Conservation (phyloP, 805 yeast genomes). For the Yamadazyma insecticola region DNA sequence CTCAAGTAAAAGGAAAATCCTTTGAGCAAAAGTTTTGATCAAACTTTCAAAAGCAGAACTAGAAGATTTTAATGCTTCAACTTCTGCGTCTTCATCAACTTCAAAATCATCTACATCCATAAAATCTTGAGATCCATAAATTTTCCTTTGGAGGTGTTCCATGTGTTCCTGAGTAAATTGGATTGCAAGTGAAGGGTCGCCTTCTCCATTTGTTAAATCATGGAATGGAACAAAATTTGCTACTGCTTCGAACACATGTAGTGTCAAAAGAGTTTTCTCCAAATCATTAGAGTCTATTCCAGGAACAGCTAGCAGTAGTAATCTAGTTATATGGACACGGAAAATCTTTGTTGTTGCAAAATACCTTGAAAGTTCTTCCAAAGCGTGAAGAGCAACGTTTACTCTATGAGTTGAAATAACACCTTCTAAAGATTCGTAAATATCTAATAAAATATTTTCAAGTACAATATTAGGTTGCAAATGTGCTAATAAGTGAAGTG, state of each 20-base stretch:
- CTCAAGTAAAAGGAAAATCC: slow-evolving; percentile 62
- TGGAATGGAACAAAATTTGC: slow-evolving; percentile 70
- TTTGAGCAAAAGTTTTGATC: slow-evolving; percentile 50
- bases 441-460: slow-evolving; percentile 56
- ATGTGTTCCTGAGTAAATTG: slow-evolving; percentile 67
- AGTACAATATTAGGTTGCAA: slow-evolving; percentile 52
- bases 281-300: slow-evolving; percentile 90
- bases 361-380: slow-evolving; percentile 61
- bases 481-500: slow-evolving; percentile 61
- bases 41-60: slow-evolving; percentile 65
- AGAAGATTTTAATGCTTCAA: slow-evolving; percentile 64
- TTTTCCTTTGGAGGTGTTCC: slow-evolving; percentile 44
- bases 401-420: slow-evolving; percentile 78
- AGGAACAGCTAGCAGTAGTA: slow-evolving; percentile 64
- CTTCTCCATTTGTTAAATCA: slow-evolving; percentile 48
- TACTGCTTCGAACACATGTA: slow-evolving; percentile 64
- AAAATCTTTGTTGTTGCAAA: slow-evolving; percentile 60
- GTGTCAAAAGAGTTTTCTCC: slow-evolving; percentile 60
- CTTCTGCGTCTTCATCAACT: slow-evolving; percentile 42
- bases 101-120: slow-evolving; percentile 19
- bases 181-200: slow-evolving; percentile 30
- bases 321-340: slow-evolving; percentile 74
- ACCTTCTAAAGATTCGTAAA: slow-evolving; percentile 70
- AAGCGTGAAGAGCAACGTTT: slow-evolving; percentile 61
- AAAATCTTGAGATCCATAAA: slow-evolving; percentile 20